phyloP scores from a whole-genome alignment of 805 yeast genomes.

The Candida sithepensis region DNA sequence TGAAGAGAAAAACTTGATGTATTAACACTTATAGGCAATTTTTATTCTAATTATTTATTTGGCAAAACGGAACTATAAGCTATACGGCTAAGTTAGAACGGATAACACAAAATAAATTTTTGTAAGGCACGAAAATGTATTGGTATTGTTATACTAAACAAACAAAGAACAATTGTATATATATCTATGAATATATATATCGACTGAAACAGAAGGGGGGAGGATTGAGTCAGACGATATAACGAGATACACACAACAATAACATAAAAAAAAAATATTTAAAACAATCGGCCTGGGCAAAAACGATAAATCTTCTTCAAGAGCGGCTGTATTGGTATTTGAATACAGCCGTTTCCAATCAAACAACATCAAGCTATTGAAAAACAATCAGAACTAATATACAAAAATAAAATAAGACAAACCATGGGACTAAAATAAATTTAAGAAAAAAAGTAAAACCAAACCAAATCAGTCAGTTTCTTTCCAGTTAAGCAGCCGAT shows the following conservation, averaged over 20 bases:
- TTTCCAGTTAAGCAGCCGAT: constrained; percentile 17
- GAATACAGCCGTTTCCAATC: too few species aligned
- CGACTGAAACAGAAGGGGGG: constrained; percentile 4
- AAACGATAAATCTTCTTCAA: not conserved
- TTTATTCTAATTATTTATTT: not conserved
- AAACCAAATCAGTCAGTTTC: not conserved
- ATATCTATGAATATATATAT: not conserved
- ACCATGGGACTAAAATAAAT: not conserved
- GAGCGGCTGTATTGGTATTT: too few species aligned
- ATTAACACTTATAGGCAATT: not conserved
- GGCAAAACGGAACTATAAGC: not conserved
- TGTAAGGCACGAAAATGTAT: not conserved
- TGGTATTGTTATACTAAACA: not conserved
- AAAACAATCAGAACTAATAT: constrained; percentile 17
- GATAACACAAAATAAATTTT: too few species aligned
- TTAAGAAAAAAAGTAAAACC: not conserved
- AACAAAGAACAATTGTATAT: not conserved
- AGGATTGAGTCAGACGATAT: not conserved
- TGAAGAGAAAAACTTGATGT: constrained; percentile 19
- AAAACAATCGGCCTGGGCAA: not conserved
- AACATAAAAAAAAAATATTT: not conserved
- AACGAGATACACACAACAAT: not conserved
- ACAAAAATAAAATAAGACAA: constrained; percentile 15
- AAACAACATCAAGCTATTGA: constrained; percentile 2
- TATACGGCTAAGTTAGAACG: too few species aligned